Conservation (phyloP, 1,139 yeast genomes). For the Taphrina betulina region DNA sequence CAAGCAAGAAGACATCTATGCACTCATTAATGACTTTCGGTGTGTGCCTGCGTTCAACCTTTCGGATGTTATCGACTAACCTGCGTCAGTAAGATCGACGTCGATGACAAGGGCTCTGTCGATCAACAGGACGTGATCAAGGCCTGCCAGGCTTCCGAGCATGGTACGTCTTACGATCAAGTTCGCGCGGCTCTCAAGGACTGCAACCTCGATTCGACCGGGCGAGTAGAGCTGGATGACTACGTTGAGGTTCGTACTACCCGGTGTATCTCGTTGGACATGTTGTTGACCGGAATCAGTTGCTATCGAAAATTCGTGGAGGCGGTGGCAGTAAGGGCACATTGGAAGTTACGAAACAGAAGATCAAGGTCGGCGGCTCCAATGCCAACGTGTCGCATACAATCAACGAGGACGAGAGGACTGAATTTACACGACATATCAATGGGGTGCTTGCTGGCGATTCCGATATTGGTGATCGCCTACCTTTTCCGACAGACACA, state of each 20-base stretch:
- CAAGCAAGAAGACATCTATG: conserved; percentile 81
- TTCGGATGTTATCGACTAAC: conserved; percentile 65
- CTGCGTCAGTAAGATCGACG: conserved; percentile 60
- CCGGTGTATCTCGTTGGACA: background rate
- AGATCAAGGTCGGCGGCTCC: conserved; percentile 75
- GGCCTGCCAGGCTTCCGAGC: conserved; percentile 74
- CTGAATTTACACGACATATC: conserved; percentile 93
- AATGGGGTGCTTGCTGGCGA: conserved; percentile 92
- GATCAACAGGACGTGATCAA: conserved; percentile 89
- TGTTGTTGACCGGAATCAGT: background rate
- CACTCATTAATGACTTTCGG: conserved; percentile 73
- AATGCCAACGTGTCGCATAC: conserved; percentile 95
- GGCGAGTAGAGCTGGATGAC: conserved; percentile 94
- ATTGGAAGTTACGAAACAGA: conserved; percentile 33
- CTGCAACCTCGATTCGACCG: conserved; percentile 93
- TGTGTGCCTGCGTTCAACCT: conserved; percentile 78
- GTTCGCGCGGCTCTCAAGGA: conserved; percentile 89
- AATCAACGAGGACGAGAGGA: conserved; percentile 93
- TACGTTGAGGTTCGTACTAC: conserved; percentile 66
- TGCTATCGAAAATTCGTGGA: conserved; percentile 28
- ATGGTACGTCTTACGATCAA: conserved; percentile 73
- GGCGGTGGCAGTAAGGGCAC: conserved; percentile 11
- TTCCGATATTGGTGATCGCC: conserved; percentile 72
- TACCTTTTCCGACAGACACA: conserved; percentile 91
- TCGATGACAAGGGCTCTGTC: conserved; percentile 93